Evolutionary conservation across 305 asterid species (phyloP), one percentile per base, ranked within the genome.

Genomic region (Fraxinus albicans): DNA sequence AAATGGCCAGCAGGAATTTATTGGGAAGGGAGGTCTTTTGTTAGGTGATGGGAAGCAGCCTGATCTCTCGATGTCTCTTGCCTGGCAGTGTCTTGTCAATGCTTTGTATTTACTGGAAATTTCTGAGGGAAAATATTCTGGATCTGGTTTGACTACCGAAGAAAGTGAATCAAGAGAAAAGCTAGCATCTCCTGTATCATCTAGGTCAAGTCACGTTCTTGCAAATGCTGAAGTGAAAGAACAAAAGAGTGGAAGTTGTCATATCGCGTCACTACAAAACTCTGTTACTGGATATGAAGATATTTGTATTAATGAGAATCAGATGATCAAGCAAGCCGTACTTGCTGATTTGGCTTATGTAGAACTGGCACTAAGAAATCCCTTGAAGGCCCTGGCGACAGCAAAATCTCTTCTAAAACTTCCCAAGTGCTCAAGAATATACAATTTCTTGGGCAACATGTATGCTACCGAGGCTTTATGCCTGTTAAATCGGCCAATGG

Each of bases 401-500:
- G 91, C 90, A 34, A 85, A 76, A 67, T 78, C 88, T 76, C 93
- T 90, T 50, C 70, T 90, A 84, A 77, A 81, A 72, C 86, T 88
- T 38, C 74, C 81, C 0, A 89, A 84, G 67, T 87, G 88, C 79
- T 84, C 84, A 40, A 84, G 82, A 81, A 81, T 85, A 29, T 86
- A 88, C 34, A 8, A 79, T 19, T 90, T 86, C 78, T 76, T 88
- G 36, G 91, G 90, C 5, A 88, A 88, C 29, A 36, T 85, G 82
- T 88, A 90, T 81, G 91, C 90, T 47, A 88, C 91, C 36, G 93
- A 90, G 77, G 91, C 93, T 75, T 42, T 88, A 72, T 88, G 93
- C 87, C 63, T 80, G 81, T 85, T 90, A 36, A 88, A 87, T 81
- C 87, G 86, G 79, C 86, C 88, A 29, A 82, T 80, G 82, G 91